These are phyloP conservation scores for Starmerella tilneyi DNA, from an alignment of 805 yeast species.

Conservation along the genomic window DNA sequence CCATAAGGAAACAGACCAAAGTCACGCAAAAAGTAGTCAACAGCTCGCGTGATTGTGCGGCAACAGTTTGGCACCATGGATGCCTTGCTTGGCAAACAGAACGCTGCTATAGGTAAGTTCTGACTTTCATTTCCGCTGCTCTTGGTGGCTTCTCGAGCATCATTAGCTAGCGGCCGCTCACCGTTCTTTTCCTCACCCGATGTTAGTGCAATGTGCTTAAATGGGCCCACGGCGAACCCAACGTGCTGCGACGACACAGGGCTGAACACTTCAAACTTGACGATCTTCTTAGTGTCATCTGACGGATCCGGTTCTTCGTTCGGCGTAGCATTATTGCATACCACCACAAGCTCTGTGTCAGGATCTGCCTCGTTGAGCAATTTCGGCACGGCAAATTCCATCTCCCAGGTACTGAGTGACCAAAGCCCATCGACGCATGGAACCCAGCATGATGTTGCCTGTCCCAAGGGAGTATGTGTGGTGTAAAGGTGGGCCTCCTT, in stretches of 20 bases:
- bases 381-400: slow-evolving; percentile 76
- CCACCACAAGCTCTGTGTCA: slow-evolving; percentile 33
- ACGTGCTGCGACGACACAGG: slow-evolving; percentile 91
- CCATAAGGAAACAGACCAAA: slow-evolving; percentile 90
- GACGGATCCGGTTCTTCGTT: slow-evolving; percentile 58
- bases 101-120: slow-evolving; percentile 22
- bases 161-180: slow-evolving; percentile 15
- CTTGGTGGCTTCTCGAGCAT: slow-evolving; percentile 7
- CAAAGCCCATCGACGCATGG: slow-evolving; percentile 87
- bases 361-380: slow-evolving; percentile 37
- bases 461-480: slow-evolving; percentile 61
- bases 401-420: slow-evolving; percentile 86
- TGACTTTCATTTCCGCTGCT: slow-evolving; percentile 25
- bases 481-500: slow-evolving; percentile 66
- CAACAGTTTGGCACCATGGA: slow-evolving; percentile 52
- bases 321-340: slow-evolving; percentile 38
- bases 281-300: slow-evolving; percentile 64
- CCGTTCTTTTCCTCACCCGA: slow-evolving; percentile 7
- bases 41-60: slow-evolving; percentile 61
- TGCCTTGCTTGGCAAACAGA: slow-evolving; percentile 31
- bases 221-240: slow-evolving; percentile 91
- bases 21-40: slow-evolving; percentile 75
- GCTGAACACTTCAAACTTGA: slow-evolving; percentile 59
- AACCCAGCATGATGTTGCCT: slow-evolving; percentile 91
- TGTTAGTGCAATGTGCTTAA: slow-evolving; percentile 47